Evolutionary conservation across 129 eudicot species (phyloP), one percentile per base, ranked within the genome.

Genomic region (Chrysanthemum lavandulifolium): DNA sequence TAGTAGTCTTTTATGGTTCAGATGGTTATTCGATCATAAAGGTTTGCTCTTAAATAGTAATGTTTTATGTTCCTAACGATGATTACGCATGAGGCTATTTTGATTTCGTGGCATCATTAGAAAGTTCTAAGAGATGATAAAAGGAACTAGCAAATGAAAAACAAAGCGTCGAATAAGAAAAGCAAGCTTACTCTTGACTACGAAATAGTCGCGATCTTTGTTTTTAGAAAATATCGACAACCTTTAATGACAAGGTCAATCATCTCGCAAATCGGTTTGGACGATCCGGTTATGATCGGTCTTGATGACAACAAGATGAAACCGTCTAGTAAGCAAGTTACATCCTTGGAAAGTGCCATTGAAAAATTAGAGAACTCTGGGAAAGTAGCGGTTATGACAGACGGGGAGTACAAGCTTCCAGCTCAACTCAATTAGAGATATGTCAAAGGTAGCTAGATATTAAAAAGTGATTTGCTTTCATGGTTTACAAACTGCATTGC

Each of bases 261-360:
- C 89, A 90, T 81, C 99, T 94, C 76, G 97, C 99, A 50, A 86
- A 86, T 94, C 13, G 90, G 99, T 84, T 78, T 94, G 74, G 89
- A 86, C 72, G 80, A 88, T 82, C 99, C 99, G 43, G 86, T 94
- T 51, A 67, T 85, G 89, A 84, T 94, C 70, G 99, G 99, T 79
- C 86, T 94, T 81, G 91, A 79, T 81, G 89, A 78, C 52, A 87
- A 86, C 25, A 23, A 23, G 83, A 68, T 73, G 33, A 80, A 81
- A 63, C 69, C 63, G 14, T 73, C 78, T 50, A 68, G 9, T 50
- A 79, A 79, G 69, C 73, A 68, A 60, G 33, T 69, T 47, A 67
- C 36, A 40, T 74, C 85, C 23, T 62, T 68, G 29, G 87, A 62
- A 76, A 78, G 80, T 47, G 85, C 72, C 59, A 74, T 69, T 68